Conservation (phyloP, 768 basidiomycete genomes). For the Rhizopogon vulgaris region DNA sequence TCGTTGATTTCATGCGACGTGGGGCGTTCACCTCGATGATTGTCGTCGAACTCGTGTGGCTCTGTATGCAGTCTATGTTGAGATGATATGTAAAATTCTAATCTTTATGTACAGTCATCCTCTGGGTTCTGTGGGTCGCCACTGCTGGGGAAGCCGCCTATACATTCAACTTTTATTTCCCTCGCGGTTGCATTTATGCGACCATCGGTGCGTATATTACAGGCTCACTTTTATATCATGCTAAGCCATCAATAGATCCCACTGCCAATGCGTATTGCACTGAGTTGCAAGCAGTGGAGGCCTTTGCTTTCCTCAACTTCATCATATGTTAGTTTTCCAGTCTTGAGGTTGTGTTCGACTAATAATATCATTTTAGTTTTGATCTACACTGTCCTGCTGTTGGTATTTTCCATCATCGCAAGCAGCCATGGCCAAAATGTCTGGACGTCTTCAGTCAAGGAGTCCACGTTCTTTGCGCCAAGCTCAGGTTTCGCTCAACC, state of each 20-base stretch:
- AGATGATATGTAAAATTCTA: background rate
- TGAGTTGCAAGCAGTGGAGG: constrained; percentile 26
- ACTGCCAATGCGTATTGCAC: constrained; percentile 15
- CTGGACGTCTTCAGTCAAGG: constrained; percentile 29
- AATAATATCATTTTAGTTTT: constrained; percentile 21
- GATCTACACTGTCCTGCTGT: constrained; percentile 22
- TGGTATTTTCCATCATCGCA: constrained; percentile 20
- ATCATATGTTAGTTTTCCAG: constrained; percentile 21
- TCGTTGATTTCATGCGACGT: constrained; percentile 28
- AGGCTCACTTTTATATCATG: background rate
- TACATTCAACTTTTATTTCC: constrained; percentile 1
- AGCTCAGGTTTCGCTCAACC: constrained; percentile 3
- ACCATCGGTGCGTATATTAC: constrained; percentile 2
- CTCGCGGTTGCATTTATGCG: constrained; percentile 6
- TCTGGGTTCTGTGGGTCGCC: constrained; percentile 37
- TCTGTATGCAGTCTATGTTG: constrained; percentile 23
- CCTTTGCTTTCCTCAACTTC: constrained; percentile 32
- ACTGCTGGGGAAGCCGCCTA: constrained; percentile 23
- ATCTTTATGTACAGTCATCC: constrained; percentile 14
- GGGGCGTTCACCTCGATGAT: constrained; percentile 36
- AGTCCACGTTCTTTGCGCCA: constrained; percentile 16
- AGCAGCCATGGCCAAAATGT: constrained; percentile 21
- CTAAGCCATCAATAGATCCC: constrained; percentile 8
- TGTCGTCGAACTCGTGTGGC: constrained; percentile 30
- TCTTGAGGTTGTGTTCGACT: background rate